Base-by-base conservation (phyloP, 176 grass and related monocot species). In the Miscanthus lutarioriparius region DNA sequence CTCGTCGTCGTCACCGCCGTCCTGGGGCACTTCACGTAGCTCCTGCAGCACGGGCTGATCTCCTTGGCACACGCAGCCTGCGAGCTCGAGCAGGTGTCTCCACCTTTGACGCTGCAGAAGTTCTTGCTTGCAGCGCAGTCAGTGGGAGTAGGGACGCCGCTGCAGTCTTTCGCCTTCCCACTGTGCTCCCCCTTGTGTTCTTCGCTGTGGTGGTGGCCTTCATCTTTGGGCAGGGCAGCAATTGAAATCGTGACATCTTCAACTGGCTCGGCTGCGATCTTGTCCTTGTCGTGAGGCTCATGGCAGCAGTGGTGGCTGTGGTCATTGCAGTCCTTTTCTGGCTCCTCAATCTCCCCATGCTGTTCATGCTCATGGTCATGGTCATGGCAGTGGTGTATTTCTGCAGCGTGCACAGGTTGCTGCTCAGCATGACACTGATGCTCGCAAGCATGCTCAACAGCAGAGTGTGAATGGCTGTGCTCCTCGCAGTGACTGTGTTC, bases 21-120 rank as follows among this genome's bases (percentile, higher is more conserved):
- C 63, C 70, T 86, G 58, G 74, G 77, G 80, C 86, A 87, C 66
- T 86, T 86, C 51, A 75, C 86, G 67, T 87, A 90, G 83, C 83
- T 96, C 79, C 86, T 87, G 82, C 91, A 96, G 35, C 91, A 93
- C 20, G 72, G 61, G 67, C 72, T 85, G 48, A 35, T 53, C 39
- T 73, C 80, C 72, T 78, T 89, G 75, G 49, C 77, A 56, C 80
- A 69, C 36, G 44, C 41, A 28, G 71, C 83, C 30, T 87, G 53
- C 77, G 53, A 76, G 76, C 81, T 84, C 69, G 91, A 87, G 64
- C 86, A 92, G 22, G 36, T 27, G 12, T 86, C 84, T 66, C 61
- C 70, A 43, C 73, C 83, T 78, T 85, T 86, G 10, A 64, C 75
- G 51, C 85, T 74, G 20, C 77, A 67, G 14, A 78, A 86, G 61